Base-by-base conservation (phyloP, 495 filamentous ascomycete species). In the Penicillium cosmopolitanum region DNA sequence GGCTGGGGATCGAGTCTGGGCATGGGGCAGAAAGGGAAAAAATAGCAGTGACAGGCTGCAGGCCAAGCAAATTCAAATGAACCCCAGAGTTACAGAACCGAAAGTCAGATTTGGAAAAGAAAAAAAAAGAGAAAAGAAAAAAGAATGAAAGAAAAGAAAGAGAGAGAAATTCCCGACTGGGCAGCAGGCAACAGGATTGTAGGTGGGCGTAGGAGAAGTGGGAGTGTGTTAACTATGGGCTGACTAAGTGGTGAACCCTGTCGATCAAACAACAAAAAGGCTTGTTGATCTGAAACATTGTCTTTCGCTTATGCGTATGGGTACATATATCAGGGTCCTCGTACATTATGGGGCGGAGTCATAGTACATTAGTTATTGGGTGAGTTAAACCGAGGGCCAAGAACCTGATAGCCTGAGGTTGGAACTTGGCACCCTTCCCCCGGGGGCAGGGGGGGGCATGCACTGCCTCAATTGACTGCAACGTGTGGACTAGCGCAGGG, bases 241-340 rank as follows among this genome's bases (percentile, higher is more conserved):
- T 61, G 63, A 65, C 55, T 47, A 63, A 68, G 60, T 31, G 9
- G n/a, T 36, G 35, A 62, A 70, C 67, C 67, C 66, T 70, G 68
- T 64, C 66, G 68, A 70, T 70, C 67, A 68, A 63, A 63, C 67
- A 43, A 34, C 15, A n/a, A 58, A 61, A 67, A 67, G 59, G 62
- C 60, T 70, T 65, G 62, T 60, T 52, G n/a, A 9, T 51, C 44
- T 56, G 62, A 59, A 60, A 65, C 62, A 58, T 52, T 63, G 57
- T 64, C 59, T 60, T 51, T 36, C 59, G 13, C 59, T 40, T 50
- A 28, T 28, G 19, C 19, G 23, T 23, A 23, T 23, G 23, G 23
- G 23, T 23, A 23, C 3, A 4, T 23, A 23, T 23, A 23, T 23
- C 2, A 23, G 23, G 23, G 23, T 23, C 23, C 23, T 23, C 23